Base-by-base conservation (phyloP, 495 filamentous ascomycete genomes). In the Neurospora sp. region DNA sequence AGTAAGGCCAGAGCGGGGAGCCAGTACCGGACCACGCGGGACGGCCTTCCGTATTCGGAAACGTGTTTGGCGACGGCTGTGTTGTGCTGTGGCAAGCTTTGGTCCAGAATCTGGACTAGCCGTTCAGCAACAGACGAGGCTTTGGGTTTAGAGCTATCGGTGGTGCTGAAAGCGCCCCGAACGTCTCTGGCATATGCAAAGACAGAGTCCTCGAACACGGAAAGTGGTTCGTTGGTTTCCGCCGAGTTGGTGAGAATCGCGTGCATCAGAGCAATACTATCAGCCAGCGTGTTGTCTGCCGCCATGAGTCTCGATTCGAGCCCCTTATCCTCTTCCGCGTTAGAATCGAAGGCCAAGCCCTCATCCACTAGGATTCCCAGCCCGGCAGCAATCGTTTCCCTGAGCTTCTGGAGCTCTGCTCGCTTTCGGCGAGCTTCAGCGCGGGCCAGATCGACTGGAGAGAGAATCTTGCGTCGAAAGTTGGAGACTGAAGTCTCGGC, bases 291-390 rank as follows among this genome's bases (percentile, higher is more conserved):
- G 74, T 90, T 94, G 45, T 88, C 87, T 71, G 89, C 88, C 12
- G 97, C 84, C 16, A 89, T 85, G 39, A 84, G 84, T 72, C 91
- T 92, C 92, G 94, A 94, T 76, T 91, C 87, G 12, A 89, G 82
- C 22, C 83, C 82, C 41, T 83, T 80, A 10, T 84, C 82, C 7
- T 71, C 76, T 53, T 84, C 87, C 1, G 84, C 82, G 61, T 81
- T 79, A 7, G 80, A 79, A 40, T 76, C 83, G 71, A 94, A 90
- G 40, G 84, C 87, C 40, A 97, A 84, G 8, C 91, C 93, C 75
- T 95, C 90, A 69, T 93, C 92, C 78, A 97, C 88, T 4, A 98
- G 85, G 12, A 98, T 86, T 3, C 96, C 96, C 5, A 98, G 82
- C 14, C 92, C 93, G 76, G 90, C 92, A n/a, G 95, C 93, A 71